Percentiles rank a stretch among this genome's conserved stretches.
These are phyloP conservation scores for Lecanicillium sp. DNA, from an alignment of 2,329 filamentous ascomycete genomes.

Conservation along the genomic window DNA sequence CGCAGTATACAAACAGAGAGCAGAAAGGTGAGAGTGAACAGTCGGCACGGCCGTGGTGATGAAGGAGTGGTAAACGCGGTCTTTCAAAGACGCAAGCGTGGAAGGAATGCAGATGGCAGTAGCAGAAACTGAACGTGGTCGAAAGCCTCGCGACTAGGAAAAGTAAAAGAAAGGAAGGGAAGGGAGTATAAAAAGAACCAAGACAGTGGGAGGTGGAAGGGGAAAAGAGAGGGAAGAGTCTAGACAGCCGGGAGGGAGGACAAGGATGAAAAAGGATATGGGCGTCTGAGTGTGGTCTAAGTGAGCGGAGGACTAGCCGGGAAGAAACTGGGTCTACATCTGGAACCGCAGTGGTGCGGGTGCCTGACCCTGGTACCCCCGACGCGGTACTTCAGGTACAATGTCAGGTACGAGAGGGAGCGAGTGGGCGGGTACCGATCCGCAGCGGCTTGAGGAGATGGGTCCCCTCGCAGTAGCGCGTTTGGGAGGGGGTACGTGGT, in stretches of 20 bases:
- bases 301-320: not conserved
- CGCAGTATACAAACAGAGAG: no score
- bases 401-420: no score
- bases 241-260: slow-evolving; percentile 14
- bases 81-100: slow-evolving; percentile 44
- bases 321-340: no score
- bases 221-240: slow-evolving; percentile 17
- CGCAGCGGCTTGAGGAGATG: no score
- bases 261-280: slow-evolving; percentile 10
- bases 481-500: no score
- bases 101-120: slow-evolving; percentile 27
- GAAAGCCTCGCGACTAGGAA: slow-evolving; percentile 12
- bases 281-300: not conserved
- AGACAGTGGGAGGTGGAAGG: slow-evolving; percentile 11
- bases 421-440: no score
- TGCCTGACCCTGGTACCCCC: not conserved
- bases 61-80: slow-evolving; percentile 24
- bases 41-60: slow-evolving; percentile 25
- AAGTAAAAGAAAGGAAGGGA: slow-evolving; percentile 8
- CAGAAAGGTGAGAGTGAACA: not conserved
- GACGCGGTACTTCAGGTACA: no score
- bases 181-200: slow-evolving; percentile 3
- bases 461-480: no score
- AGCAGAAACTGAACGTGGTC: slow-evolving; percentile 13
- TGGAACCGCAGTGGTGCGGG: not conserved